phyloP scores from a whole-genome alignment of 2,329 filamentous ascomycete species.

The Zasmidium cellare region DNA sequence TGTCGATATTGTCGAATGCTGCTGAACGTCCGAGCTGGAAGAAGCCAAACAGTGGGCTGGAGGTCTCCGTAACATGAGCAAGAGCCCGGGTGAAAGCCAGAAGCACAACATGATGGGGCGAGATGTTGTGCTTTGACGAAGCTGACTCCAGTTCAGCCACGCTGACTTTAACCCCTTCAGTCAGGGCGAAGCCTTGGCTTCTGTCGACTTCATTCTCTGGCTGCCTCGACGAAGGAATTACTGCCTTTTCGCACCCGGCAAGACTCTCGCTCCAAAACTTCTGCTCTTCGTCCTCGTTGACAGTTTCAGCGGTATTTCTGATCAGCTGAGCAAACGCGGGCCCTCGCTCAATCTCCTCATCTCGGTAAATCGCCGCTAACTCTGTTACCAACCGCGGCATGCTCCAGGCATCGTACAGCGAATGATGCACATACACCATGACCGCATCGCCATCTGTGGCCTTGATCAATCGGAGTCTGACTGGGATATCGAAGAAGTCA shows the following conservation, averaged over 20 bases:
- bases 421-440: conserved; percentile 17
- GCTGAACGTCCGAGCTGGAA: conserved; percentile 14
- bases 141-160: conserved; percentile 1
- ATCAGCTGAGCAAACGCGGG: conserved; percentile 11
- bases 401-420: conserved; percentile 20
- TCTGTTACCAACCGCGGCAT: conserved; percentile 14
- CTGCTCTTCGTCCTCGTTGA: conserved; percentile 4
- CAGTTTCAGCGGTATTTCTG: conserved; percentile 5
- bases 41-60: conserved; percentile 17
- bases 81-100: conserved; percentile 16
- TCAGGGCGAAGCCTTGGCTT: conserved; percentile 12
- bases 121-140: conserved; percentile 7
- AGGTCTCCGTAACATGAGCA: background rate
- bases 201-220: conserved; percentile 5
- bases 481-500: conserved; percentile 12
- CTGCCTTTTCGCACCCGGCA: conserved; percentile 5
- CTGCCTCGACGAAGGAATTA: conserved; percentile 2
- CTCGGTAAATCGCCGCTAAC: conserved; percentile 8
- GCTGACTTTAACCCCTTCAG: background rate
- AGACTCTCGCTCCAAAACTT: conserved; percentile 12
- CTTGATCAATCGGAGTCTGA: conserved; percentile 10
- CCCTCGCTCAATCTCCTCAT: background rate
- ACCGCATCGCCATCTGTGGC: conserved; percentile 13
- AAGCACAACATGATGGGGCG: conserved; percentile 14
- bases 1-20: conserved; percentile 12